These are phyloP conservation scores for Cercophora scortea DNA, from an alignment of 495 filamentous ascomycete genomes.

Conservation along the genomic window DNA sequence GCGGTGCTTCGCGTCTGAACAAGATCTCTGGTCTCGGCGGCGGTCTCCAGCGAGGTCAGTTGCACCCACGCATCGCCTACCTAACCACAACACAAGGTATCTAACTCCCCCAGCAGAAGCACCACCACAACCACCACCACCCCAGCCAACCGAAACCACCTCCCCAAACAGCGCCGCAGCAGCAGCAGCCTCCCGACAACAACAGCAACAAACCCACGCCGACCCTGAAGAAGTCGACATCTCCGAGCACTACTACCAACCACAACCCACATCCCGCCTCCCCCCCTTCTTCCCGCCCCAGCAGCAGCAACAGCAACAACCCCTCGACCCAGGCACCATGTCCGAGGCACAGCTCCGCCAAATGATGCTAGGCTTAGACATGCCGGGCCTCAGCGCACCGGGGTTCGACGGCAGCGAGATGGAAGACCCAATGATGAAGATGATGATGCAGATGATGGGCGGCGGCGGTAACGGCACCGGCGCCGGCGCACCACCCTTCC, in stretches of 20 bases:
- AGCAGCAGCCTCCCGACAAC: conserved; percentile 1
- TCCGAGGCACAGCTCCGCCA: conserved; percentile 36
- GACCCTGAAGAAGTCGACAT: conserved; percentile 75
- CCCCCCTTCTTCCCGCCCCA: conserved; percentile 8
- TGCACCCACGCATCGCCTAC: neutral
- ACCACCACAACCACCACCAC: conserved; percentile 12
- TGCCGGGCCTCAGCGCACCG: neutral
- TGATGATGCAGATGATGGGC: conserved; percentile 27
- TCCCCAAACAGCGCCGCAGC: neutral
- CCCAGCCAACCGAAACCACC: conserved; percentile 2
- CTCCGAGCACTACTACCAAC: conserved; percentile 48
- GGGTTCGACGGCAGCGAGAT: neutral
- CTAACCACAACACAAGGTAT: neutral
- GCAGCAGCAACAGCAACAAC: conserved; percentile 11
- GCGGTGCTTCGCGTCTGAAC: conserved; percentile 69
- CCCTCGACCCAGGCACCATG: conserved; percentile 6
- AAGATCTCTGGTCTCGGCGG: conserved; percentile 77
- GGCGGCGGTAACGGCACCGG: conserved; percentile 12
- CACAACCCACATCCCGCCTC: conserved; percentile 30
- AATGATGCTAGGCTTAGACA: conserved; percentile 37
- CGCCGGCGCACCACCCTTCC: neutral
- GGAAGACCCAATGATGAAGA: conserved; percentile 25
- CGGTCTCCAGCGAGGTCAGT: conserved; percentile 44
- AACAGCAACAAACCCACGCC: conserved; percentile 19
- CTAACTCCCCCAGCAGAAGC: neutral